A percentile compares a stretch with the other conserved stretches of the same genome.
Evolutionary conservation across 2,329 filamentous ascomycete genomes (phyloP).

Genomic region (Calonectria pteridis): DNA sequence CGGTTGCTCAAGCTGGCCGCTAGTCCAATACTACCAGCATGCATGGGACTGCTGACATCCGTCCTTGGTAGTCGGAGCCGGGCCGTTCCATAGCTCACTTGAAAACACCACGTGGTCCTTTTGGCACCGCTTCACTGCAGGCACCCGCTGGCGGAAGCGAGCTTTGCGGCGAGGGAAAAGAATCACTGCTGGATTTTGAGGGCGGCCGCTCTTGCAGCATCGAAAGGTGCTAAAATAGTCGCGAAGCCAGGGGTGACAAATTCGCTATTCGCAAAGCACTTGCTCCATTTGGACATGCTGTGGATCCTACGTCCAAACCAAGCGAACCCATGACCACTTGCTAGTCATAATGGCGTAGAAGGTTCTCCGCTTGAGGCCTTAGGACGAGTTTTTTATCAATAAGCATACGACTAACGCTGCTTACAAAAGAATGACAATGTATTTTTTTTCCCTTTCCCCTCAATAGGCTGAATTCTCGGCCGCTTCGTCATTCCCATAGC

Average conservation of each 20-base stretch:
- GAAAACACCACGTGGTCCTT: neutral
- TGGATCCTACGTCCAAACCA: neutral
- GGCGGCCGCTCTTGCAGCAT: neutral
- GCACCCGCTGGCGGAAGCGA: neutral
- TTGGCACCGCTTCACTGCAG: neutral
- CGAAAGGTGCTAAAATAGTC: neutral
- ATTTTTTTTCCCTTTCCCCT: neutral
- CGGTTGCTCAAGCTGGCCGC: neutral
- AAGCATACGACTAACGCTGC: neutral
- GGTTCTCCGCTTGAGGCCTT: neutral
- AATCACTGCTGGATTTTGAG: neutral
- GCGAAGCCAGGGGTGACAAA: neutral
- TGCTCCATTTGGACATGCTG: neutral
- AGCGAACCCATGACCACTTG: neutral
- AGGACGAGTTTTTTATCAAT: neutral
- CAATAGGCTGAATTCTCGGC: neutral
- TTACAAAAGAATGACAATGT: neutral
- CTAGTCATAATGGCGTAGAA: neutral
- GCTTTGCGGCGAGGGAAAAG: neutral
- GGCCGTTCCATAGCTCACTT: neutral
- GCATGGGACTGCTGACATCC: neutral
- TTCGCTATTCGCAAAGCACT: neutral
- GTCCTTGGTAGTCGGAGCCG: neutral
- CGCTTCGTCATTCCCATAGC: neutral
- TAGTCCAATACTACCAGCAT: neutral